Percentiles rank a stretch among this genome's conserved stretches.
These are phyloP conservation scores for Rhododendron henanense DNA, from an alignment of 148 eudicot species.

Conservation along the genomic window DNA sequence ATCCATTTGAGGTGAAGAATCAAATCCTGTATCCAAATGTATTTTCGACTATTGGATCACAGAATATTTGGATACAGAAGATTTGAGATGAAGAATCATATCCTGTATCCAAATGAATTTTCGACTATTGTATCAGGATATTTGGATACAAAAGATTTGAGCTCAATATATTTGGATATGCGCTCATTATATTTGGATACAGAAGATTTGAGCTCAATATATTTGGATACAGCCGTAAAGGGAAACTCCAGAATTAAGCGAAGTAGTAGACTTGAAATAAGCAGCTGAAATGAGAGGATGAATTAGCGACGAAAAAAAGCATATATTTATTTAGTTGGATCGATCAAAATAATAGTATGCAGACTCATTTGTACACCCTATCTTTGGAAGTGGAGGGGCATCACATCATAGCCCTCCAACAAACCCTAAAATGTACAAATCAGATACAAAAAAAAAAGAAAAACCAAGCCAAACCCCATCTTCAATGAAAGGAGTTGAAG, in stretches of 20 bases:
- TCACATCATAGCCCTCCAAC: not conserved
- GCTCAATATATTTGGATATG: not conserved
- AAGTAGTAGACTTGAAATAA: not conserved
- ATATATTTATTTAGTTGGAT: not conserved
- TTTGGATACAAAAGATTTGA: too few relatives aligned
- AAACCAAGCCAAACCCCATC: constrained; percentile 30
- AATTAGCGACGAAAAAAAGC: not conserved
- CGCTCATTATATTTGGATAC: not conserved
- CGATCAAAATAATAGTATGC: not conserved
- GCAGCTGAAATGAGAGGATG: not conserved
- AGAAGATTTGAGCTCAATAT: not conserved
- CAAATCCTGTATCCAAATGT: not conserved
- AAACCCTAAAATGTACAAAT: constrained; percentile 22
- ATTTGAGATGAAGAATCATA: not conserved
- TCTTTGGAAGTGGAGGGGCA: not conserved
- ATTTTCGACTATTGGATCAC: not conserved
- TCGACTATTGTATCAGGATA: not conserved
- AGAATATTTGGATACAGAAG: too few relatives aligned
- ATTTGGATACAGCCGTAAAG: too few relatives aligned
- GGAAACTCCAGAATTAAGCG: not conserved
- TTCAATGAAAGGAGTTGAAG: constrained; percentile 59
- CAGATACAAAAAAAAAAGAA: constrained; percentile 6
- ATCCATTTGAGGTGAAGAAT: not conserved
- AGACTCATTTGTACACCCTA: not conserved
- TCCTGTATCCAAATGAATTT: not conserved